Conservation (phyloP, 2,329 filamentous ascomycete species). For the Cordyceps tenuipes region DNA sequence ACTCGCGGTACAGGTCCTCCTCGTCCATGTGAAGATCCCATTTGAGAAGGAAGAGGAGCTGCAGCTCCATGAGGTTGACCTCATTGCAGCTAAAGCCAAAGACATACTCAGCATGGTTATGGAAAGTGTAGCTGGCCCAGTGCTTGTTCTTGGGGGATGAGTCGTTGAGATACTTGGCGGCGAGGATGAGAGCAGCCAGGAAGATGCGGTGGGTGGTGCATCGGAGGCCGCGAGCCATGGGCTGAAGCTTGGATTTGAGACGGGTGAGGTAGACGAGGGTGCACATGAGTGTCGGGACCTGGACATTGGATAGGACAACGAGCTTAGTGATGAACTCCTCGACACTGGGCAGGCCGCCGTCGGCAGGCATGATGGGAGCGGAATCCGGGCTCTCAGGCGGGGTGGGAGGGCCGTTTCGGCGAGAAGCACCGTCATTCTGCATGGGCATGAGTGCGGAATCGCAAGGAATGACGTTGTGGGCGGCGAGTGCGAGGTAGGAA, state of each 20-base stretch:
- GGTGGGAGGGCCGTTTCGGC: conserved; percentile 34
- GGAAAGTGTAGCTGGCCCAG: conserved; percentile 88
- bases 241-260: conserved; percentile 75
- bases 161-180: conserved; percentile 97
- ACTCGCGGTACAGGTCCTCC: conserved; percentile 76
- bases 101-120: conserved; percentile 54
- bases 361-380: conserved; percentile 31
- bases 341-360: conserved; percentile 62
- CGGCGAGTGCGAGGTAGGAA: conserved; percentile 63
- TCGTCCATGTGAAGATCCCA: conserved; percentile 86
- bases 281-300: conserved; percentile 95
- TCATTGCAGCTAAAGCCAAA: conserved; percentile 93
- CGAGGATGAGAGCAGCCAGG: conserved; percentile 73
- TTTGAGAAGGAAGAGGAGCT: conserved; percentile 86
- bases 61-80: conserved; percentile 99
- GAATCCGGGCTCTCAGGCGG: conserved; percentile 42
- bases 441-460: conserved; percentile 52
- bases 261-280: conserved; percentile 87
- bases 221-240: conserved; percentile 89
- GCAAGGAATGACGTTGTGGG: conserved; percentile 71
- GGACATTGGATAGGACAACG: conserved; percentile 87
- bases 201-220: conserved; percentile 98
- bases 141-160: conserved; percentile 99
- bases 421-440: conserved; percentile 22
- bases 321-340: conserved; percentile 89